Evolutionary conservation across 1,284 basidiomycete species (phyloP), one percentile per base, ranked within the genome.

Genomic region (Rhodotorula sp.): DNA sequence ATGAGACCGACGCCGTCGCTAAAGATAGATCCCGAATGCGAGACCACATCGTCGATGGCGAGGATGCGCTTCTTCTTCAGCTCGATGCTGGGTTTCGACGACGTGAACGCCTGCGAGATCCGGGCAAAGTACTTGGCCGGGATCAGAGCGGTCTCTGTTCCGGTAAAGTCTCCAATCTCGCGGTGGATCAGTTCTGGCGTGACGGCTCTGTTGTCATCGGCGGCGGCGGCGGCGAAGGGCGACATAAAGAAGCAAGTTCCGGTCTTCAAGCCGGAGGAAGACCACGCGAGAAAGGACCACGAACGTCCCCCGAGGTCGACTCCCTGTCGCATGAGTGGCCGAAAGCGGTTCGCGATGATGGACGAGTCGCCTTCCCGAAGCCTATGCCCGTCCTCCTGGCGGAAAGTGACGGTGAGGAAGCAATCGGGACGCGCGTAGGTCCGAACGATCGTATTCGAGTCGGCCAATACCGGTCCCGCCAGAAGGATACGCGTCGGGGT

Each of bases 201-300:
- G 62, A 76, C 50, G 14, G 62, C 7, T 2, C 21, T 34, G 49
- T 18, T 43, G 48, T 12, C 38, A 5, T 60, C 73, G 19, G 62
- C 64, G 69, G 87, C 73, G 19, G 62, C 64, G 69, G 87, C 83
- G 4, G 81, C 10, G 77, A 91, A 91, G 0, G 87, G 84, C 68
- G 82, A 83, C 76, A 90, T 81, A 77, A 89, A 91, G 89, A 90
- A 91, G n/a, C 90, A 88, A 0, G 88, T 84, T 77, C 90, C 89
- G 69, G 87, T 85, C 50, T 87, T 85, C 49, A 92, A 80, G 3
- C 89, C 86, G 5, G 89, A 90, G 34, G 82, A 85, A 0, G 90
- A 90, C 78, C 90, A 92, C 0, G 88, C 90, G 52, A 92, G 82
- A 78, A 91, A 91, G 68, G 89, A 84, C 73, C 90, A 91, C 26